These are phyloP conservation scores for Daldinia bambusicola DNA, from an alignment of 495 filamentous ascomycete species.

Conservation along the genomic window DNA sequence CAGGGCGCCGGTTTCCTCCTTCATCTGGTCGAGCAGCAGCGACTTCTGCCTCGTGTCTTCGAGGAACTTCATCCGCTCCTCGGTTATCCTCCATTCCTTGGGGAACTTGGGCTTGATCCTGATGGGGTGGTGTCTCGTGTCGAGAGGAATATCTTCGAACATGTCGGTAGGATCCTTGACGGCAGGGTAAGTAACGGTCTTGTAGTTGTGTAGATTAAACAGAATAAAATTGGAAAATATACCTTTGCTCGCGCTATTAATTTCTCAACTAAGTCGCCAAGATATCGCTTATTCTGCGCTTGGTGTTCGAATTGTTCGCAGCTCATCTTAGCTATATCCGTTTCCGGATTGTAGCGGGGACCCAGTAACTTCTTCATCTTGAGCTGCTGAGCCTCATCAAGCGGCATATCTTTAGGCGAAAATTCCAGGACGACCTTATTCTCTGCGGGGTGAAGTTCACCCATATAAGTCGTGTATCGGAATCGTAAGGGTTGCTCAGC, in stretches of 20 bases:
- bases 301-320: constrained; percentile 87
- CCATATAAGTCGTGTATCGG: constrained; percentile 97
- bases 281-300: constrained; percentile 95
- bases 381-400: constrained; percentile 72
- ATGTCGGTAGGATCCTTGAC: constrained; percentile 73
- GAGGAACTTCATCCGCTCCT: constrained; percentile 71
- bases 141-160: constrained; percentile 89
- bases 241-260: constrained; percentile 81
- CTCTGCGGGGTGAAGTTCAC: constrained; percentile 90
- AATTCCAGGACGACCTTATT: constrained; percentile 95
- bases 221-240: constrained; percentile 23
- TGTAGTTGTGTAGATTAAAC: neutral
- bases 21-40: constrained; percentile 58
- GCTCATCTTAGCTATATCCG: constrained; percentile 85
- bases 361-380: constrained; percentile 92
- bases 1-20: constrained; percentile 57
- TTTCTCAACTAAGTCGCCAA: constrained; percentile 78
- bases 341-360: constrained; percentile 88
- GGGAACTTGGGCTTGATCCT: constrained; percentile 80
- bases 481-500: constrained; percentile 79
- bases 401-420: constrained; percentile 69
- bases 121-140: constrained; percentile 84
- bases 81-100: constrained; percentile 79
- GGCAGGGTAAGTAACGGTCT: constrained; percentile 20
- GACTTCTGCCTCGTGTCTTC: constrained; percentile 65